phyloP scores from a whole-genome alignment of 169 alveolate genomes.

The Cryptosporidium ubiquitum region DNA sequence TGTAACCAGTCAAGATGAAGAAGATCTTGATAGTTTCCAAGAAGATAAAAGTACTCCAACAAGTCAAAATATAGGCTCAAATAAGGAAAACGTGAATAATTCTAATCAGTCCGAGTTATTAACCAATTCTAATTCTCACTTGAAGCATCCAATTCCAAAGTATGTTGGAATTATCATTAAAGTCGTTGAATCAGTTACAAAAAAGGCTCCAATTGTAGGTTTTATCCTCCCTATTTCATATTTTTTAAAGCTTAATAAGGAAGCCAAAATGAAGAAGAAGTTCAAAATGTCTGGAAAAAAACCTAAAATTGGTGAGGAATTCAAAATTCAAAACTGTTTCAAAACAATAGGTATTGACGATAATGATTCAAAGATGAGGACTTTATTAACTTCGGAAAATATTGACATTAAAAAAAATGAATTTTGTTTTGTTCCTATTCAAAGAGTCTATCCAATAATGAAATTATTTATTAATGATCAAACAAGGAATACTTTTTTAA shows the following conservation, averaged over 20 bases:
- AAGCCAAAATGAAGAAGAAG: not conserved
- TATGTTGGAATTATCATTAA: conserved; percentile 17
- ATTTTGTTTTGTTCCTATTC: conserved; percentile 13
- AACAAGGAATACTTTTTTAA: not conserved
- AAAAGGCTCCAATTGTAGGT: conserved; percentile 4
- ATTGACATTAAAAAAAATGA: not conserved
- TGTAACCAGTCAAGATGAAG: not conserved
- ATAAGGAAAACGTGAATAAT: too few relatives aligned
- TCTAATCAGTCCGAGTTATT: not conserved
- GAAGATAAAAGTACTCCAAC: not conserved
- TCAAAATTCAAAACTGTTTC: not conserved
- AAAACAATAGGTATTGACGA: not conserved
- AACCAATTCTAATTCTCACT: not conserved
- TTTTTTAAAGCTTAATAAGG: not conserved
- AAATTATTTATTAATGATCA: not conserved
- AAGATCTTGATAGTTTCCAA: not conserved
- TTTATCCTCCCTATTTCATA: not conserved
- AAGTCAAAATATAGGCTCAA: not conserved
- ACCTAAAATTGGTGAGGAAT: not conserved
- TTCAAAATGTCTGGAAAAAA: not conserved
- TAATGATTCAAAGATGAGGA: not conserved
- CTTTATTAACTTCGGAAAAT: too few relatives aligned
- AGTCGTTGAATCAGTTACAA: conserved; percentile 23
- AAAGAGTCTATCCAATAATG: conserved; percentile 23
- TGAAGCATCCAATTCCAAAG: not conserved